Base-by-base conservation (phyloP, 495 filamentous ascomycete species). In the Tuber borchii region DNA sequence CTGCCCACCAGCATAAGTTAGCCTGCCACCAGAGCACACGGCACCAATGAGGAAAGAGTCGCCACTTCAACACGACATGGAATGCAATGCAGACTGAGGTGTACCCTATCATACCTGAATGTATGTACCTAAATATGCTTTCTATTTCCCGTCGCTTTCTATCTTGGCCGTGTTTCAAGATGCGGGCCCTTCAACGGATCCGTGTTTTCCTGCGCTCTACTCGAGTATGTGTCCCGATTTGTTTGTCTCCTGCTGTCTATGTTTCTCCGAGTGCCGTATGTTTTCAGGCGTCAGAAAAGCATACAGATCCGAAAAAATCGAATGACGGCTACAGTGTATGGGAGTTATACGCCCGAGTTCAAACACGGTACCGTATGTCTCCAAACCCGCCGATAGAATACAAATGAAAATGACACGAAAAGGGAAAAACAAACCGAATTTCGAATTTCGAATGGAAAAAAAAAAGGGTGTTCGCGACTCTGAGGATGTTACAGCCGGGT, bases 31-130 rank as follows among this genome's bases (percentile, higher is more conserved):
- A 73, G 75, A 65, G 77, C 78, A 79, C 78, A 77, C 78, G 78
- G 78, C 76, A 79, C 73, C 51, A 72, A 79, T 74, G 74, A 71
- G 76, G 74, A 75, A 56, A 44, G 77, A 73, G 73, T 72, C 71
- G 73, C 78, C 70, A 79, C 73, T 75, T 72, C 76, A 69, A 72
- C 78, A 78, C 74, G 72, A 56, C 71, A 74, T 73, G 69, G 77
- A 71, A 76, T 76, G 75, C 78, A 79, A 79, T 79, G 78, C 78
- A 79, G 61, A 71, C 73, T 79, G 78, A 79, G 73, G 78, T 79
- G 78, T 79, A 70, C 76, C 68, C 51, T 72, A 73, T 77, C 74
- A 73, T 79, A 79, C 78, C 78, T 79, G 26, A 65, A 34, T 65
- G 56, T 65, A 65, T 65, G 56, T 65, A 65, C 56, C 26, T 31